Evolutionary conservation across 768 basidiomycete genomes (phyloP).

Genomic region (Trametes punicea): DNA sequence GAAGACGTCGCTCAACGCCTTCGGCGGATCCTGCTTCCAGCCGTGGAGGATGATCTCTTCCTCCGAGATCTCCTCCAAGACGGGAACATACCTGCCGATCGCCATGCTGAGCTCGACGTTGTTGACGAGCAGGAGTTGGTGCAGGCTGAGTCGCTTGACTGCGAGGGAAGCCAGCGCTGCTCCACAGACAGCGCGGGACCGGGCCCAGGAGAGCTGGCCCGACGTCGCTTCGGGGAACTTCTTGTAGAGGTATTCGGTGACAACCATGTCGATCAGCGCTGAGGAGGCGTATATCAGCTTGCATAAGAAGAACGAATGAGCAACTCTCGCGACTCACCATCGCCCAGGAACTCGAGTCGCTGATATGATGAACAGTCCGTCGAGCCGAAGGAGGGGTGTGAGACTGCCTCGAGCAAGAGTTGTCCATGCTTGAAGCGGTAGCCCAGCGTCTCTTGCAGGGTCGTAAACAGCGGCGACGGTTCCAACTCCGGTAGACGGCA

Average conservation of each 20-base stretch:
- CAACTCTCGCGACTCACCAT: constrained; percentile 51
- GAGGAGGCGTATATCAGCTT: constrained; percentile 4
- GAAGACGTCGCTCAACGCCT: constrained; percentile 78
- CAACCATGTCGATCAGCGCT: constrained; percentile 72
- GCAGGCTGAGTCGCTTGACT: constrained; percentile 60
- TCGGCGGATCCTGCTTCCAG: constrained; percentile 86
- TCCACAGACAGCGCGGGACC: constrained; percentile 69
- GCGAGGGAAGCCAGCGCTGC: constrained; percentile 68
- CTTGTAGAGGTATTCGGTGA: constrained; percentile 66
- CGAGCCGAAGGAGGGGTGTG: constrained; percentile 72
- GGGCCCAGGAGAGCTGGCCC: constrained; percentile 70
- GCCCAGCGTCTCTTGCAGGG: constrained; percentile 61
- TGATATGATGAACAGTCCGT: constrained; percentile 67
- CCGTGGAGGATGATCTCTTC: constrained; percentile 63
- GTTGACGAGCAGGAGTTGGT: constrained; percentile 68
- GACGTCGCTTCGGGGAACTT: constrained; percentile 72
- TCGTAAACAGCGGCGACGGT: constrained; percentile 46
- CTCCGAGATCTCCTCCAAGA: constrained; percentile 52
- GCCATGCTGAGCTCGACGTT: constrained; percentile 64
- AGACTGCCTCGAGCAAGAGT: constrained; percentile 74
- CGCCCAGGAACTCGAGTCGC: constrained; percentile 85
- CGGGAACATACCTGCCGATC: constrained; percentile 56
- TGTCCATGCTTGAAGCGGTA: constrained; percentile 66
- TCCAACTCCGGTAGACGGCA: constrained; percentile 31
- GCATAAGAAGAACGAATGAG: neutral